A percentile compares a stretch with the other conserved stretches of the same genome.
phyloP scores from a whole-genome alignment of 2,329 filamentous ascomycete genomes.

The Penicillium palitans region DNA sequence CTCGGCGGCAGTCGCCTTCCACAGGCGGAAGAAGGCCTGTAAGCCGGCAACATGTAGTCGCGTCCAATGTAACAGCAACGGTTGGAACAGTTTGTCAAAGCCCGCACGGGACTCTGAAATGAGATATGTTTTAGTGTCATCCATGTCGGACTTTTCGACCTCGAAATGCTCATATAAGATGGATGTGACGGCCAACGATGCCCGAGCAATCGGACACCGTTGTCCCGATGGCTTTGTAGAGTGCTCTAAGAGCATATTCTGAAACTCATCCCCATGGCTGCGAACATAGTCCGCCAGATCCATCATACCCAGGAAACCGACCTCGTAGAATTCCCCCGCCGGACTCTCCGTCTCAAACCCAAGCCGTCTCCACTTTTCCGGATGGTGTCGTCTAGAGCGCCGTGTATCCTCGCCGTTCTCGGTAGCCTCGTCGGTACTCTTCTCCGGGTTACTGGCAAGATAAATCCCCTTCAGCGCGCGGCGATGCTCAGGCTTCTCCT shows the following conservation, averaged over 20 bases:
- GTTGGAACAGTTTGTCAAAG: constrained; percentile 82
- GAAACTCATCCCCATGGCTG: constrained; percentile 88
- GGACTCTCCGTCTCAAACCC: constrained; percentile 92
- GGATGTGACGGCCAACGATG: constrained; percentile 81
- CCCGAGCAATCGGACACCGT: constrained; percentile 82
- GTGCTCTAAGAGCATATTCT: constrained; percentile 89
- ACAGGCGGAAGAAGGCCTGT: constrained; percentile 84
- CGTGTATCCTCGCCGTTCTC: constrained; percentile 46
- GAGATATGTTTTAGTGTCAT: constrained; percentile 75
- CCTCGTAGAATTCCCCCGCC: constrained; percentile 76
- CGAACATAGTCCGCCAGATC: constrained; percentile 91
- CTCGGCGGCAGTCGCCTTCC: constrained; percentile 85
- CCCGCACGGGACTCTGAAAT: constrained; percentile 72
- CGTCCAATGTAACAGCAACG: constrained; percentile 89
- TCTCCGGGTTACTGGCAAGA: constrained; percentile 66
- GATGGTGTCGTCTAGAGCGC: constrained; percentile 72
- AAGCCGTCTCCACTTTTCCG: constrained; percentile 88
- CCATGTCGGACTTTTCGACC: constrained; percentile 77
- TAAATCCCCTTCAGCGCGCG: constrained; percentile 83
- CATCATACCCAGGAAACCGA: constrained; percentile 95
- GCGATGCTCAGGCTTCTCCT: constrained; percentile 85
- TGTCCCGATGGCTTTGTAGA: constrained; percentile 68
- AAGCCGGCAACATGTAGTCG: constrained; percentile 81
- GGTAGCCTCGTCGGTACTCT: constrained; percentile 28
- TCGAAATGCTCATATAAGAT: constrained; percentile 96